Percentiles rank a stretch among this genome's conserved stretches.
Conservation (phyloP, 1,139 yeast genomes). For the Candida sojae region DNA sequence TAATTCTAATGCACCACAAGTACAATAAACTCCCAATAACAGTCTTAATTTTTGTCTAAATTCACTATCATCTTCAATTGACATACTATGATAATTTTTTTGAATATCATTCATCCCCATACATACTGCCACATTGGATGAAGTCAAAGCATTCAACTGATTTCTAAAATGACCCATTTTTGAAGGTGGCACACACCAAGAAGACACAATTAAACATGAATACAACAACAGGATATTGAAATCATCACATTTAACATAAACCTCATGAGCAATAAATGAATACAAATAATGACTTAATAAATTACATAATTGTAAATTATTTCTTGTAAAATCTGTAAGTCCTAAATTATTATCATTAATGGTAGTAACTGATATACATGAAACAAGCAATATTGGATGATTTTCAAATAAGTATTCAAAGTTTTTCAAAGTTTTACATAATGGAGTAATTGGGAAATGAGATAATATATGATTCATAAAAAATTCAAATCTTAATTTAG, state of each 20-base stretch:
- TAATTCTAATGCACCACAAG: conserved; percentile 52
- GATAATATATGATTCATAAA: conserved; percentile 42
- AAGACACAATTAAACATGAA: conserved; percentile 44
- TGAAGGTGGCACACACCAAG: conserved; percentile 54
- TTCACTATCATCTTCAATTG: conserved; percentile 26
- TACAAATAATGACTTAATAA: conserved; percentile 47
- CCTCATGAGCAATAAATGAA: conserved; percentile 43
- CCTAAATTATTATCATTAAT: conserved; percentile 39
- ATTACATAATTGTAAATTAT: conserved; percentile 34
- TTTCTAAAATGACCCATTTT: conserved; percentile 53
- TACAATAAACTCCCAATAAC: conserved; percentile 47
- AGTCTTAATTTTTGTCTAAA: conserved; percentile 44
- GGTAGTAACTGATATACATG: conserved; percentile 51
- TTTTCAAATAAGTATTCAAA: conserved; percentile 41
- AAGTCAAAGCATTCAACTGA: conserved; percentile 49
- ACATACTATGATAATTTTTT: conserved; percentile 20
- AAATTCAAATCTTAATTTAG: conserved; percentile 31
- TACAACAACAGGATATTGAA: conserved; percentile 43
- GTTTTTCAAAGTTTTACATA: conserved; percentile 32
- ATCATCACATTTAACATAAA: conserved; percentile 44
- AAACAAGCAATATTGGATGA: conserved; percentile 46
- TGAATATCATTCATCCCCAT: conserved; percentile 46
- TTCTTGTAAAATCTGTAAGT: conserved; percentile 3
- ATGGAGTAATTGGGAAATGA: conserved; percentile 50
- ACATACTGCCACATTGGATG: conserved; percentile 47